Evolutionary conservation across 2,329 filamentous ascomycete species (phyloP), one percentile per base, ranked within the genome.

Genomic region (Trichophyton equinum): DNA sequence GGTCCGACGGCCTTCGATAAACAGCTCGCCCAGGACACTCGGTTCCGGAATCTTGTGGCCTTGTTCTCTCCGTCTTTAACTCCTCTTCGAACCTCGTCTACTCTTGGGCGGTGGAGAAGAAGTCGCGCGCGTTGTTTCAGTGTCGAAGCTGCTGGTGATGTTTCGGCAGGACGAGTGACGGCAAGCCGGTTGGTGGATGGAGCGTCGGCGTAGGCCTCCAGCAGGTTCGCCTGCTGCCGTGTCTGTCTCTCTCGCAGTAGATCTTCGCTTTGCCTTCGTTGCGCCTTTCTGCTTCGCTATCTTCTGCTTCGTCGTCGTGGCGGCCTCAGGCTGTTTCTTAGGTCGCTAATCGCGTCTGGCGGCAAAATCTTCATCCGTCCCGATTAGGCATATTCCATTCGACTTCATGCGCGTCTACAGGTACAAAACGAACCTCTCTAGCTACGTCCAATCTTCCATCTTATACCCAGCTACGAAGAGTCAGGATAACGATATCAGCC

Each of bases 1-100:
- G 83, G 68, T 86, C 83, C 60, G 79, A 77, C 59, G 79, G 76
- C 25, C 75, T 64, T 79, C 74, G n/a, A 76, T 66, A 46, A 76
- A 73, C 59, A 78, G 69, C 62, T 73, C 74, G 42, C 74, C 73
- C 60, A 73, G 71, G 57, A 76, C 73, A 64, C 74, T 74, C 42
- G 72, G 71, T 59, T 73, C 72, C 60, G 73, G 71, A 75, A 77
- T 76, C n/a, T 36, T 55, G 47, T 15, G 6, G 47, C 9, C 33
- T 13, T 22, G 20, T 49, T 49, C 46, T 49, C 18, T 5, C 20
- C 44, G 7, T 51, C 46, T 51, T 51, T 15, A 2, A 27, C 46
- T 51, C n/a, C n/a, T 18, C 13, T 46, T 25, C 44, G 20, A 9
- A 11, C n/a, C 27, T 49, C 46, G 8, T 49, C 20, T 51, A 30